Conservation (phyloP, 2,329 filamentous ascomycete genomes). For the Fusarium globosum region DNA sequence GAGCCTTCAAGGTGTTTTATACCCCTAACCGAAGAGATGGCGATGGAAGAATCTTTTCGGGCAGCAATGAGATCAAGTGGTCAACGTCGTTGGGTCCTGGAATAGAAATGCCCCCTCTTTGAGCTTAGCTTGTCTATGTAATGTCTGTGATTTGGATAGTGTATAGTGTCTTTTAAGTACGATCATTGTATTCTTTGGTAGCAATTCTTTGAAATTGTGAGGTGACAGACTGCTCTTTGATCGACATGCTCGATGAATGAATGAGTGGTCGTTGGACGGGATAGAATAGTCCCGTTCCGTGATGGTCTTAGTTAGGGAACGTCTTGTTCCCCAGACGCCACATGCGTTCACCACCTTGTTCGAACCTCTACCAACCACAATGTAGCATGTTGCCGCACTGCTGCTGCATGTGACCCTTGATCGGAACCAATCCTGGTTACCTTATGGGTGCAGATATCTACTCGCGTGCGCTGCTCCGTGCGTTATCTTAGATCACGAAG, state of each 20-base stretch:
- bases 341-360: not conserved
- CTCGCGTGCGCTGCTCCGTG: conserved; percentile 17
- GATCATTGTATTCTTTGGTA: conserved; percentile 11
- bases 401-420: conserved; percentile 29
- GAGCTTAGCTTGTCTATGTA: conserved; percentile 39
- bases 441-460: not conserved
- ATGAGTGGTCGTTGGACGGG: not conserved
- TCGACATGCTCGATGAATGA: not conserved
- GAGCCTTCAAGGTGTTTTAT: conserved; percentile 28
- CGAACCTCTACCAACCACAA: conserved; percentile 11
- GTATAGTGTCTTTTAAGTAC: conserved; percentile 35
- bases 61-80: conserved; percentile 19
- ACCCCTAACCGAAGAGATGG: conserved; percentile 30
- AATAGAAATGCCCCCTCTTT: conserved; percentile 19
- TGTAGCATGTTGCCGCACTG: conserved; percentile 1
- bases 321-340: conserved; percentile 19
- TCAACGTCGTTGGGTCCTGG: conserved; percentile 23
- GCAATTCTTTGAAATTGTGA: not conserved
- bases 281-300: conserved; percentile 7
- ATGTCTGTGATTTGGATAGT: conserved; percentile 43
- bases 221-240: not conserved
- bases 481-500: conserved; percentile 25
- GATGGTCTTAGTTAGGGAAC: not conserved
- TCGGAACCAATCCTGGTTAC: conserved; percentile 14
- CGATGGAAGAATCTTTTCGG: conserved; percentile 29